A percentile compares a stretch with the other conserved stretches of the same genome.
These are phyloP conservation scores for Micractinium conductrix DNA, from an alignment of 139 green algal species.

Conservation along the genomic window DNA sequence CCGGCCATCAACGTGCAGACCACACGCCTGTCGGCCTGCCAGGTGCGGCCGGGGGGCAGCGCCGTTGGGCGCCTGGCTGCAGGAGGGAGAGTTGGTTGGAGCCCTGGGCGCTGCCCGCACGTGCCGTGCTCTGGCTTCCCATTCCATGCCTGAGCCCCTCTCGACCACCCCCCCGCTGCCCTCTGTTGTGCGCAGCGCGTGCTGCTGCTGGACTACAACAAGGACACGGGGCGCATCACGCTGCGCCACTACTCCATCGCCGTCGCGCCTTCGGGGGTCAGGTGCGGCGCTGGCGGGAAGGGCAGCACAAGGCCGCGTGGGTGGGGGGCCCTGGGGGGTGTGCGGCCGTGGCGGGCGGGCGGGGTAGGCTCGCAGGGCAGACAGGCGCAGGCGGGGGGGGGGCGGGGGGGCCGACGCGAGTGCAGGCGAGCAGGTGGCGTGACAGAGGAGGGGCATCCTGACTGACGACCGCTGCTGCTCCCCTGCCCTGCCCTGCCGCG, in stretches of 20 bases:
- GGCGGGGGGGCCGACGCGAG: too few species aligned
- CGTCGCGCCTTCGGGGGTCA: constrained; percentile 73
- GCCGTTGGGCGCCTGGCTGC: too few species aligned
- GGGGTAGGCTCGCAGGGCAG: too few species aligned
- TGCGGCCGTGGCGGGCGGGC: too few species aligned
- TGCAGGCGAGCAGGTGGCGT: too few species aligned
- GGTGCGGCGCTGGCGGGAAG: background rate
- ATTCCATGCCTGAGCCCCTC: background rate
- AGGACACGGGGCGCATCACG: constrained; percentile 61
- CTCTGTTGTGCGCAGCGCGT: constrained; percentile 80
- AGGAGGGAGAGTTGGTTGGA: background rate
- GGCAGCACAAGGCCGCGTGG: background rate
- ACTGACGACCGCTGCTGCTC: too few species aligned
- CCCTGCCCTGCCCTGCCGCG: too few species aligned
- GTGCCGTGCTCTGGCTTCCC: background rate
- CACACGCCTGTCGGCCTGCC: constrained; percentile 74
- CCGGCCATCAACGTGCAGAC: constrained; percentile 94
- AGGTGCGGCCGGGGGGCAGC: constrained; percentile 51
- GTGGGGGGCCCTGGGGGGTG: background rate
- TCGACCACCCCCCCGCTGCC: background rate
- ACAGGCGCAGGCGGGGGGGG: too few species aligned
- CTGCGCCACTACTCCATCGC: constrained; percentile 93
- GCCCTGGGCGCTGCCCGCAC: too few species aligned
- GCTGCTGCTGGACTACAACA: constrained; percentile 82
- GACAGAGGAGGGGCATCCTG: too few species aligned